Evolutionary conservation across 2,329 filamentous ascomycete species (phyloP).

Genomic region (Nemania sp.): DNA sequence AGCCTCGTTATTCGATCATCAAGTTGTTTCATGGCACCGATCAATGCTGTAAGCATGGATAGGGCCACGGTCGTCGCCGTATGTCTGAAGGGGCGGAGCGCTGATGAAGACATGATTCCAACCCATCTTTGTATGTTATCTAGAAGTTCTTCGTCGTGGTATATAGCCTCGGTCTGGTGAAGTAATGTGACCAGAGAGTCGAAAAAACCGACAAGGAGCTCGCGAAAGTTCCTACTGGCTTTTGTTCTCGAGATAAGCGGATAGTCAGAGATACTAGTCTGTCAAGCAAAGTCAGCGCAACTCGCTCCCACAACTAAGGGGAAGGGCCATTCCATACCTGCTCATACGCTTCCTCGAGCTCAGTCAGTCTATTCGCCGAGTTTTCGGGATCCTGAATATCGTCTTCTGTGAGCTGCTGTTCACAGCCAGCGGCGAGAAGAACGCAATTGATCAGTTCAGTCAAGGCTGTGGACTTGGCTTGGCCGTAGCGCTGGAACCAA

Average conservation of each 20-base stretch:
- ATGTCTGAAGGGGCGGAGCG: constrained; percentile 87
- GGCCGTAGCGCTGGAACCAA: constrained; percentile 63
- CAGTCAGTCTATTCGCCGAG: constrained; percentile 73
- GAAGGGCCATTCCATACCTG: constrained; percentile 58
- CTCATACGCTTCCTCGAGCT: constrained; percentile 88
- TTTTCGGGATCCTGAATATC: constrained; percentile 92
- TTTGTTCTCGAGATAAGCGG: constrained; percentile 84
- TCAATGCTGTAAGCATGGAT: constrained; percentile 77
- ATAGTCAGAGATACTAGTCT: constrained; percentile 76
- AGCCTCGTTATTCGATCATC: constrained; percentile 74
- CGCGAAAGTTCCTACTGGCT: constrained; percentile 76
- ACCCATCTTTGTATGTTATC: constrained; percentile 93
- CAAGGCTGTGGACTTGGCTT: constrained; percentile 58
- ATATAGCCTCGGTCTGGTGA: constrained; percentile 80
- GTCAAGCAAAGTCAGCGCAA: constrained; percentile 56
- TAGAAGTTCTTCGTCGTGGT: constrained; percentile 75
- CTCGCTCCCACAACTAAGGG: not conserved
- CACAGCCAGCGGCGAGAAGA: constrained; percentile 76
- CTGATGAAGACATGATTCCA: constrained; percentile 85
- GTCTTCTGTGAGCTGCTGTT: constrained; percentile 75
- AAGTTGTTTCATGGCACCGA: constrained; percentile 71
- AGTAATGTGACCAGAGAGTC: constrained; percentile 74
- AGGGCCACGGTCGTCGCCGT: constrained; percentile 87
- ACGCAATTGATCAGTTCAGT: constrained; percentile 70
- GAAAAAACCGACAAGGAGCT: constrained; percentile 79